Evolutionary conservation across 2,329 filamentous ascomycete genomes (phyloP).

Genomic region (Blastomyces gilchristii): DNA sequence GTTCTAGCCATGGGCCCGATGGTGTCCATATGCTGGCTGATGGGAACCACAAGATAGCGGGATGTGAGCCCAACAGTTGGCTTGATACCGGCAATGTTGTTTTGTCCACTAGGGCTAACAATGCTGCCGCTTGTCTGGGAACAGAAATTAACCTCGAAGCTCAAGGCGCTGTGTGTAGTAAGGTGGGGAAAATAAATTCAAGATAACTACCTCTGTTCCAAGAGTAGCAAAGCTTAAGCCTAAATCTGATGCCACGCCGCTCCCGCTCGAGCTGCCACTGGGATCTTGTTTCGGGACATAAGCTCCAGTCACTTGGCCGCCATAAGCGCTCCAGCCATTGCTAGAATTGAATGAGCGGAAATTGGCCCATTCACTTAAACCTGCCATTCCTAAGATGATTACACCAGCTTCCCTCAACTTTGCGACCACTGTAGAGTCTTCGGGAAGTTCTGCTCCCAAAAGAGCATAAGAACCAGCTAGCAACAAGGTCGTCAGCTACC

Average conservation of each 20-base stretch:
- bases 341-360: slow-evolving; percentile 45
- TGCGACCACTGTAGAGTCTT: slow-evolving; percentile 49
- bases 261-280: slow-evolving; percentile 51
- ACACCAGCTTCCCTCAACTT: slow-evolving; percentile 53
- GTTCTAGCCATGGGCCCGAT: slow-evolving; percentile 49
- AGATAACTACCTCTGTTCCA: slow-evolving; percentile 48
- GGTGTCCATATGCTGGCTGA: slow-evolving; percentile 48
- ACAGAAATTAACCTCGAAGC: neutral
- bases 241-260: slow-evolving; percentile 49
- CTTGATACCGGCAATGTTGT: slow-evolving; percentile 58
- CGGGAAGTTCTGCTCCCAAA: slow-evolving; percentile 46
- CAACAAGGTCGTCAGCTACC: neutral
- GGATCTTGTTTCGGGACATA: slow-evolving; percentile 55
- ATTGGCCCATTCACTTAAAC: slow-evolving; percentile 56
- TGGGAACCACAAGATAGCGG: slow-evolving; percentile 51
- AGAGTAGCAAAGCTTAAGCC: slow-evolving; percentile 50
- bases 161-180: neutral
- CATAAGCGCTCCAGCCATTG: slow-evolving; percentile 55
- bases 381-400: slow-evolving; percentile 57
- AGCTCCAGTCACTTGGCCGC: slow-evolving; percentile 52
- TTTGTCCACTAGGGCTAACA: slow-evolving; percentile 25
- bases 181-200: neutral
- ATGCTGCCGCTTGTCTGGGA: slow-evolving; percentile 8
- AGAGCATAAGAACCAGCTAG: slow-evolving; percentile 53
- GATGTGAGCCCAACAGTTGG: slow-evolving; percentile 57